Conservation (phyloP, 768 basidiomycete species). For the Leccinum olivaceopallidum region DNA sequence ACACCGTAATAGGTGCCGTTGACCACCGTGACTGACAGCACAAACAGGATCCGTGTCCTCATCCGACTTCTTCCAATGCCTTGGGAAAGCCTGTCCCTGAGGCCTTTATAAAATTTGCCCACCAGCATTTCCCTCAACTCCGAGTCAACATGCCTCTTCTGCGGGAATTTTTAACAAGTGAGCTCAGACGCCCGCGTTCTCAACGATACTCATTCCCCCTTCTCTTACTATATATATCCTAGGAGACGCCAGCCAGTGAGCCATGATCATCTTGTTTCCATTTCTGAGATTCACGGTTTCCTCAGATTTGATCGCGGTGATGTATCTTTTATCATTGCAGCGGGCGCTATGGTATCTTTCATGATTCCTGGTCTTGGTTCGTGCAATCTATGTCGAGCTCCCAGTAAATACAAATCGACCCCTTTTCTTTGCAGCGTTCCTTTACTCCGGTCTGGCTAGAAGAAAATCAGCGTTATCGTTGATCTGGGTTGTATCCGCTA, state of each 20-base stretch:
- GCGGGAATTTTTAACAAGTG: too few species aligned
- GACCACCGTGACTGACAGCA: background rate
- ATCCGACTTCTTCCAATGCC: background rate
- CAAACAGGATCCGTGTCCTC: background rate
- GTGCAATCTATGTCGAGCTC: constrained; percentile 11
- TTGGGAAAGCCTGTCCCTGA: background rate
- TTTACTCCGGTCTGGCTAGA: constrained; percentile 72
- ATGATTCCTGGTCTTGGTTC: constrained; percentile 77
- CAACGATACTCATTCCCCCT: background rate
- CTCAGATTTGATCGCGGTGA: constrained; percentile 70
- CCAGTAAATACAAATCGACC: background rate
- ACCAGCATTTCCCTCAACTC: too few species aligned
- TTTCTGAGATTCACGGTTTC: constrained; percentile 8
- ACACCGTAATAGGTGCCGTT: background rate
- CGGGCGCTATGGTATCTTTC: constrained; percentile 72
- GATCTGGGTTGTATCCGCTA: constrained; percentile 74
- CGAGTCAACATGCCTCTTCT: too few species aligned
- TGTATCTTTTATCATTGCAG: constrained; percentile 65
- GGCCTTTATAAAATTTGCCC: background rate
- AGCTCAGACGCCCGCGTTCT: background rate
- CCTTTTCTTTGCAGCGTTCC: constrained; percentile 48
- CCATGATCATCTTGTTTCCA: background rate
- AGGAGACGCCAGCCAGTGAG: constrained; percentile 33
- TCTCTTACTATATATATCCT: constrained; percentile 3
- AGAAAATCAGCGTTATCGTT: constrained; percentile 70